phyloP scores from a whole-genome alignment of 257 asterid genomes.

The Capsicum pubescens region DNA sequence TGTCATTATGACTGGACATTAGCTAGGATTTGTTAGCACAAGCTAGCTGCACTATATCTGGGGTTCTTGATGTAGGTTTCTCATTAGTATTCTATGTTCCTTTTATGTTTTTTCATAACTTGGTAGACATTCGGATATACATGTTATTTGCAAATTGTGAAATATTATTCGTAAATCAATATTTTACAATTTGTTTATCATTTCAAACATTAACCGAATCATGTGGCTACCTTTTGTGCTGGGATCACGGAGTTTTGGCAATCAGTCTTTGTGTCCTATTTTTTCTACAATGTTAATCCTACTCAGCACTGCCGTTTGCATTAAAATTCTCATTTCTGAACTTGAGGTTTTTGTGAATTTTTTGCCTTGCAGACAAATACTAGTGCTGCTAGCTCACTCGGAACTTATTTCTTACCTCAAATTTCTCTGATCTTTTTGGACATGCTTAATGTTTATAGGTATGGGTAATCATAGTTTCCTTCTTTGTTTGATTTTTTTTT shows the following conservation, averaged over 20 bases:
- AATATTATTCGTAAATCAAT: background rate
- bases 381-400: slow-evolving; percentile 89
- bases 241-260: background rate
- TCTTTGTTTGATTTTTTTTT: slow-evolving; percentile 28
- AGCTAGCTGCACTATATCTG: background rate
- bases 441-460: slow-evolving; percentile 99
- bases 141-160: background rate
- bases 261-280: background rate
- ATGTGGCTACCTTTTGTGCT: slow-evolving; percentile 19
- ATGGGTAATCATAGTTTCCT: slow-evolving; percentile 5
- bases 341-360: background rate
- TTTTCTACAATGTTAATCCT: background rate
- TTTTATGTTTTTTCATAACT: background rate
- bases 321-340: background rate
- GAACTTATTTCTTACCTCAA: slow-evolving; percentile 88
- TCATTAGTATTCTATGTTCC: background rate
- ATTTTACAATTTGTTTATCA: background rate
- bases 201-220: background rate
- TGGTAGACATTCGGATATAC: background rate
- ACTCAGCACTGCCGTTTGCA: background rate
- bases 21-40: background rate
- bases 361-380: slow-evolving; percentile 80
- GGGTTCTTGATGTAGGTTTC: background rate
- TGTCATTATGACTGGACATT: background rate
- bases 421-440: slow-evolving; percentile 80